phyloP scores from a whole-genome alignment of 106 monocot genomes.

The Cymbidium sinense region DNA sequence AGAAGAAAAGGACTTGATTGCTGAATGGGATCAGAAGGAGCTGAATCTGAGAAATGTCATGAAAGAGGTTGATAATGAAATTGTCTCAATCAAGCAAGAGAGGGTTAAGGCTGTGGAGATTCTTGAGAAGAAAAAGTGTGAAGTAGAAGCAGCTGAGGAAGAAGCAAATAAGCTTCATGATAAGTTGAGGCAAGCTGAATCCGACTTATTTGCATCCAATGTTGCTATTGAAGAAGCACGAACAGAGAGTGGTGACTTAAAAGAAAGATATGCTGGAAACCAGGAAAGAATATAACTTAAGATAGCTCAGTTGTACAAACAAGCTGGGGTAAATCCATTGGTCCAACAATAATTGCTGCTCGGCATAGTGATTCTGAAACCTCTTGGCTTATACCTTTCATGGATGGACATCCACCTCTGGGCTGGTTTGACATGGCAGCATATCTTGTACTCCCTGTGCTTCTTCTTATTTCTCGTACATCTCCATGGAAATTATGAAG shows the following conservation, averaged over 20 bases:
- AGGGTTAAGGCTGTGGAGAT: conserved; percentile 18
- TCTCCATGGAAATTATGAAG: no score
- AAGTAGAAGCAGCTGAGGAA: conserved; percentile 21
- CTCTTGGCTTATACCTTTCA: no score
- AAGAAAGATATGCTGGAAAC: conserved; percentile 32
- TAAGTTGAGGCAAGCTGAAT: conserved; percentile 25
- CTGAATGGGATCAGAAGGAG: conserved; percentile 50
- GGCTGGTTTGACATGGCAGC: no score
- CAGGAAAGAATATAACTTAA: no score
- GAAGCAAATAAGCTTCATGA: conserved; percentile 13
- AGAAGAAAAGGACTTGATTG: conserved; percentile 29
- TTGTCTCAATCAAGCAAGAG: conserved; percentile 25
- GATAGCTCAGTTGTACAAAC: no score
- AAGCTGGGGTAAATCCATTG: no score
- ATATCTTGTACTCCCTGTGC: no score
- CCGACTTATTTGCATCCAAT: conserved; percentile 5
- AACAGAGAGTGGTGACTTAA: conserved; percentile 30
- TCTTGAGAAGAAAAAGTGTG: conserved; percentile 25
- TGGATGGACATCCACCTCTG: no score
- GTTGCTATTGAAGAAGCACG: conserved; percentile 25
- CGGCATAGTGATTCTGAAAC: no score
- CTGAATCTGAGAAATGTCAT: conserved; percentile 18
- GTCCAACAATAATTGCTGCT: no score
- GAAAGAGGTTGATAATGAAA: conserved; percentile 48
- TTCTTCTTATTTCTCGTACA: no score